Percentiles rank a stretch among this genome's conserved stretches.
phyloP scores from a whole-genome alignment of 805 yeast genomes.

The Metschnikowia arizonensis region DNA sequence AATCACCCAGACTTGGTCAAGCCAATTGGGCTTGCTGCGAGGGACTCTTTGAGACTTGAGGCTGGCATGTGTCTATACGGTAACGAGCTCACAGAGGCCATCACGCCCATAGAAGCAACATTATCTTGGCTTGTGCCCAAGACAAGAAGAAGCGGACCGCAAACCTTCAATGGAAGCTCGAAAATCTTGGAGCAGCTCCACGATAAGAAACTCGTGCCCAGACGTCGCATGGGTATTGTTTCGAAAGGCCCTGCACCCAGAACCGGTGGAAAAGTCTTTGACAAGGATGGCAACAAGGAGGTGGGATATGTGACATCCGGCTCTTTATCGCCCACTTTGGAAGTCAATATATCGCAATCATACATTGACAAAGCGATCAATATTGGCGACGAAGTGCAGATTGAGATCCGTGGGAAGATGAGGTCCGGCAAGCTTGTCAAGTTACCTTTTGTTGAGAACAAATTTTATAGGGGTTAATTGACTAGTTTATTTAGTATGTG shows the following conservation, averaged over 20 bases:
- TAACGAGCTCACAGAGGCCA: constrained; percentile 74
- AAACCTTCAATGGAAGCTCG: constrained; percentile 70
- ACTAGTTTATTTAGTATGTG: background rate
- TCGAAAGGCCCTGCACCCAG: constrained; percentile 92
- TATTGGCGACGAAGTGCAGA: constrained; percentile 64
- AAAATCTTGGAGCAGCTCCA: constrained; percentile 66
- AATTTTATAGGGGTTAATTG: constrained; percentile 53
- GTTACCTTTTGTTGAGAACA: constrained; percentile 78
- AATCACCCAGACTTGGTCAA: constrained; percentile 53
- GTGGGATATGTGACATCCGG: constrained; percentile 61
- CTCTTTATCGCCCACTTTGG: constrained; percentile 56
- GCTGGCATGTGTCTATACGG: constrained; percentile 99
- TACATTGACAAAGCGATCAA: constrained; percentile 73
- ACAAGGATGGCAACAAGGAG: constrained; percentile 46
- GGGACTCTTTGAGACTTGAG: constrained; percentile 91
- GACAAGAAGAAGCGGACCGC: constrained; percentile 52
- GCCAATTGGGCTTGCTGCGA: constrained; percentile 96
- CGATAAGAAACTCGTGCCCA: constrained; percentile 54
- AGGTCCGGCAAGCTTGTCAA: constrained; percentile 73
- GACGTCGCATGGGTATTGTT: constrained; percentile 67
- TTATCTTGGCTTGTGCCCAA: constrained; percentile 88
- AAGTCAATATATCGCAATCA: constrained; percentile 86
- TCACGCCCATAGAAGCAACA: constrained; percentile 85
- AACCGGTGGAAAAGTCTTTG: constrained; percentile 62
- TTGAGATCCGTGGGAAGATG: constrained; percentile 79